Conservation (phyloP, 2,329 filamentous ascomycete genomes). For the Paraconiothyrium brasiliense region DNA sequence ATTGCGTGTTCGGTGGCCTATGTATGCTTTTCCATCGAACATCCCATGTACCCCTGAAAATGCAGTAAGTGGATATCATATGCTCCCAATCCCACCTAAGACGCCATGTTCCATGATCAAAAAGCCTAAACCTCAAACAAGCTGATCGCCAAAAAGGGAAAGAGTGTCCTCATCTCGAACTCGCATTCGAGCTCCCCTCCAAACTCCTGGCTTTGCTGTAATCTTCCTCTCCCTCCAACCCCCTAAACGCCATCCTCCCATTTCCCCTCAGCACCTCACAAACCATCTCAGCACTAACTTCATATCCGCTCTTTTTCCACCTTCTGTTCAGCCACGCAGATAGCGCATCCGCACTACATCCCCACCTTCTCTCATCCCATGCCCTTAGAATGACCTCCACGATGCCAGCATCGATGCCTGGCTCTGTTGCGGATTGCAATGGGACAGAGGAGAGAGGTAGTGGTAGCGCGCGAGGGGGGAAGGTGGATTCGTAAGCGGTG, state of each 20-base stretch:
- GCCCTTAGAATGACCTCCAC: slow-evolving; percentile 46
- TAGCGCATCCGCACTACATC: slow-evolving; percentile 44
- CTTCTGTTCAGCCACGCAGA: slow-evolving; percentile 46
- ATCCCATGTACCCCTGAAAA: neutral
- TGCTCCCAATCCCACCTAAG: slow-evolving; percentile 2
- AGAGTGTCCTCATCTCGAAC: neutral
- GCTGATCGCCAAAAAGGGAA: neutral
- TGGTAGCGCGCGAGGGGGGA: slow-evolving; percentile 43
- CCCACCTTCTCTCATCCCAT: slow-evolving; percentile 46
- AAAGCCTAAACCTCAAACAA: neutral
- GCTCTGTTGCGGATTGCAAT: slow-evolving; percentile 37
- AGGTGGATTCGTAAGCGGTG: slow-evolving; percentile 48
- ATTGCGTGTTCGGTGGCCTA: neutral
- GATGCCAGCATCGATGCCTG: slow-evolving; percentile 44
- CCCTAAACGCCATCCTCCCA: slow-evolving; percentile 46
- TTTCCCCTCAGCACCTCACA: slow-evolving; percentile 47
- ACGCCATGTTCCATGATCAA: neutral
- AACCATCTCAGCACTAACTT: slow-evolving; percentile 45
- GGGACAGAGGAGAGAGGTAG: slow-evolving; percentile 41
- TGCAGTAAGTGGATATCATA: slow-evolving; percentile 14
- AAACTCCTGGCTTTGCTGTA: slow-evolving; percentile 30
- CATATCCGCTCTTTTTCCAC: slow-evolving; percentile 48
- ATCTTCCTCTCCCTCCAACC: slow-evolving; percentile 43
- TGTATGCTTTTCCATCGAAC: neutral
- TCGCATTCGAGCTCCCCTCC: neutral